These are phyloP conservation scores for Aegle marmelos DNA, from an alignment of 345 rosid species.

Conservation along the genomic window DNA sequence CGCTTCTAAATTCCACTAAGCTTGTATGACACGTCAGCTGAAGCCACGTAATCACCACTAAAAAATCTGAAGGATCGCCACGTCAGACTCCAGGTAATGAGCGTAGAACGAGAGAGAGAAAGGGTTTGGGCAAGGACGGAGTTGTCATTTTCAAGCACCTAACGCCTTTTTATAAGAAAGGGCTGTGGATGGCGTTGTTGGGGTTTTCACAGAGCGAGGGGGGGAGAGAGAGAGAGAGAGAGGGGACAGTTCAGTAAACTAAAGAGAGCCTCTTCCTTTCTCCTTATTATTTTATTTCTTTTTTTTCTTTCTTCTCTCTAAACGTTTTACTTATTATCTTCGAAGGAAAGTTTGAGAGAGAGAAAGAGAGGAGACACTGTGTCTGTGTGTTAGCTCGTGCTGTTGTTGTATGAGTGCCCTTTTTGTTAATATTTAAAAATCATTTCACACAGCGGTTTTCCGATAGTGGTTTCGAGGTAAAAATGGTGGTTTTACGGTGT, in stretches of 20 bases:
- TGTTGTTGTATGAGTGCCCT: background rate
- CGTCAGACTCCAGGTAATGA: background rate
- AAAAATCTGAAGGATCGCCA: background rate
- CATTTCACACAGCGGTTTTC: constrained; percentile 6
- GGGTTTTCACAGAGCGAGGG: background rate
- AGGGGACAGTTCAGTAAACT: background rate
- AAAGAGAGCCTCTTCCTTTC: background rate
- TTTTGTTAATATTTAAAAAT: background rate
- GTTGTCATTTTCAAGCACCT: constrained; percentile 39
- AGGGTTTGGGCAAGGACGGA: background rate
- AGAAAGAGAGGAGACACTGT: background rate
- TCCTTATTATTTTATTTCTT: background rate
- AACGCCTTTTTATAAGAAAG: constrained; percentile 24
- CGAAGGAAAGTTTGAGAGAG: background rate
- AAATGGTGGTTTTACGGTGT: background rate
- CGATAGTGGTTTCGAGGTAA: constrained; percentile 17
- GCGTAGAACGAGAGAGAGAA: background rate
- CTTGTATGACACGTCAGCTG: background rate
- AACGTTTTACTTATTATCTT: background rate
- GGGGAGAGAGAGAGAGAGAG: no score
- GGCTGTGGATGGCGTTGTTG: constrained; percentile 1
- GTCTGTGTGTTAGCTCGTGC: background rate
- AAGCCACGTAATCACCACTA: background rate
- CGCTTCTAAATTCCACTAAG: background rate
- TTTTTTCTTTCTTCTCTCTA: background rate